Conservation (phyloP, 23 red algal genomes). For the Gracilaria domingensis region DNA sequence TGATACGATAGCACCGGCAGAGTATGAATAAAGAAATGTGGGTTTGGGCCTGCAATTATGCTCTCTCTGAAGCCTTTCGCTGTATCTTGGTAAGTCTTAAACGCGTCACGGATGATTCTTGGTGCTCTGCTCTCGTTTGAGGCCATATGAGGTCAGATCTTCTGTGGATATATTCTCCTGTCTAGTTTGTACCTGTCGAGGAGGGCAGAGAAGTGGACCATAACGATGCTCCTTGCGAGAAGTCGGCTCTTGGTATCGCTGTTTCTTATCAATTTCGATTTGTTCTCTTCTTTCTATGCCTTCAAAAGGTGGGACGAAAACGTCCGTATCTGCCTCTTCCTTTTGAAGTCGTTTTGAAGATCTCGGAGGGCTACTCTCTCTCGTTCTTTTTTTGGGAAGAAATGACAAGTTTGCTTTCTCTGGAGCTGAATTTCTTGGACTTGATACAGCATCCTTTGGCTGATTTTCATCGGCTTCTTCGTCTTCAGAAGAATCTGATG, state of each 20-base stretch:
- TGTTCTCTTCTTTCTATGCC: background rate
- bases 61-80: background rate
- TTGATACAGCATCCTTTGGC: background rate
- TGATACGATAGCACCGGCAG: conserved; percentile 81
- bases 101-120: background rate
- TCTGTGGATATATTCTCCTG: conserved; percentile 48
- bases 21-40: conserved; percentile 55
- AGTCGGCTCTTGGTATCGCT: background rate
- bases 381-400: background rate
- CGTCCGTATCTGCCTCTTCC: background rate
- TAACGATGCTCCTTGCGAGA: background rate
- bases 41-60: background rate
- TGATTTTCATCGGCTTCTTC: background rate
- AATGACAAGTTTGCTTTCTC: background rate
- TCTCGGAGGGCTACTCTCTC: background rate
- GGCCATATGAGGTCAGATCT: conserved; percentile 37
- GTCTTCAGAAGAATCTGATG: conserved; percentile 29
- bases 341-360: background rate
- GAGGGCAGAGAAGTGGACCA: conserved; percentile 1
- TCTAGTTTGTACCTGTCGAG: conserved; percentile 45
- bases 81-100: background rate
- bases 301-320: background rate
- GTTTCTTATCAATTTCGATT: background rate
- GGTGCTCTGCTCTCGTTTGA: background rate
- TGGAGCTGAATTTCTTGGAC: background rate